Percentiles rank a stretch among this genome's conserved stretches.
Conservation (phyloP, 176 grass and related monocot genomes). For the Phyllostachys edulis region DNA sequence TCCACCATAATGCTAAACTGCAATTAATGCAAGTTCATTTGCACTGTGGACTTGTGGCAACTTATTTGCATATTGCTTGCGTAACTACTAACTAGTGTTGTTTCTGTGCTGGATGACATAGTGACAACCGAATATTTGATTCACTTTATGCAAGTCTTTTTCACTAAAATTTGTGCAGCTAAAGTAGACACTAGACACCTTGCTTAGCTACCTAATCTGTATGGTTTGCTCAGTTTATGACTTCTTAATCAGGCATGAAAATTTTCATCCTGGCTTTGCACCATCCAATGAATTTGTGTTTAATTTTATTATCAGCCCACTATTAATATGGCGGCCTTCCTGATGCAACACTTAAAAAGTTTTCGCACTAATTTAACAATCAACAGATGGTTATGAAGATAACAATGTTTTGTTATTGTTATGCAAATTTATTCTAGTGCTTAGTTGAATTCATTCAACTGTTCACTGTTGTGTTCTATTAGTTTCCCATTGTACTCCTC, state of each 20-base stretch:
- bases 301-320: neutral
- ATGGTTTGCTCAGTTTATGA: neutral
- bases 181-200: neutral
- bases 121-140: neutral
- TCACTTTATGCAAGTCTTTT: neutral
- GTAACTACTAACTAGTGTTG: neutral
- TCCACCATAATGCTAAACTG: slow-evolving; percentile 4
- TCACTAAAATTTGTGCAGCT: neutral
- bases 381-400: neutral
- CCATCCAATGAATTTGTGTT: neutral
- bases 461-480: neutral
- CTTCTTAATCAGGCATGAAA: neutral
- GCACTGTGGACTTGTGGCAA: neutral
- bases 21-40: slow-evolving; percentile 3
- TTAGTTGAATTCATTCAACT: neutral
- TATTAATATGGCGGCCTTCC: neutral
- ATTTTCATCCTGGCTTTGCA: neutral
- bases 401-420: neutral
- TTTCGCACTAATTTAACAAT: neutral
- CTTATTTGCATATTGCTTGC: neutral
- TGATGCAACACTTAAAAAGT: neutral
- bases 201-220: neutral
- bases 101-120: slow-evolving; percentile 5
- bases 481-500: neutral
- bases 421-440: neutral